Evolutionary conservation across 2,329 filamentous ascomycete species (phyloP), one percentile per base, ranked within the genome.

Genomic region (Tolypocladium nubicola): DNA sequence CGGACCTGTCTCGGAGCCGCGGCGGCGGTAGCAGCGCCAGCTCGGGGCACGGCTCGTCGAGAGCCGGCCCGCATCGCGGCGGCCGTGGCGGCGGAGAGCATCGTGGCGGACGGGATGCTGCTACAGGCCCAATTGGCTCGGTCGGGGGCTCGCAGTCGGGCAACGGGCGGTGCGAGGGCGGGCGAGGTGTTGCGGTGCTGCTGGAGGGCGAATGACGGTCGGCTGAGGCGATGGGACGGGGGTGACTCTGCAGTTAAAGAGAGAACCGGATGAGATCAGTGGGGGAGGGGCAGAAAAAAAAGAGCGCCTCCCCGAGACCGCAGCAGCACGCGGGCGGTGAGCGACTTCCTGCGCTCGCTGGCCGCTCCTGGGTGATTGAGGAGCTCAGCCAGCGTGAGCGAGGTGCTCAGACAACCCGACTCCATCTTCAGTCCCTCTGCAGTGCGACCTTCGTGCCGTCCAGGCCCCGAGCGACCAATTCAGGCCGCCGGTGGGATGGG

Each of bases 1-100:
- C 66, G 68, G 60, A 57, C 54, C 59, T 50, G 54, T 56, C 56
- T 65, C 61, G 65, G 57, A 56, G 62, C 61, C 55, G 64, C 63
- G 47, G 61, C 64, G 54, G 30, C 21, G 21, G 21, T 8, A 56
- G 39, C 61, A 53, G 53, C 61, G 55, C 57, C 56, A 50, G 64
- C 58, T 56, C 70, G 67, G 60, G 73, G 70, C 57, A 70, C 66
- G 62, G 68, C 70, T 62, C 72, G 73, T 61, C 76, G 73, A 62
- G 73, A 71, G 58, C 74, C 74, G 56, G 75, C 75, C 69, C 76
- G 68, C 59, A 78, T 62, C 64, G 71, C 70, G 60, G 71, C 72
- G 61, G 72, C 70, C 59, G 71, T 68, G 55, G 57, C 33, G 50
- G 73, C 70, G 61, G 76, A 75, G 58, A 78, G 67, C 76, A 79